Evolutionary conservation across 2,329 filamentous ascomycete species (phyloP), one percentile per base, ranked within the genome.

Genomic region (Aspergillus quadricinctus): DNA sequence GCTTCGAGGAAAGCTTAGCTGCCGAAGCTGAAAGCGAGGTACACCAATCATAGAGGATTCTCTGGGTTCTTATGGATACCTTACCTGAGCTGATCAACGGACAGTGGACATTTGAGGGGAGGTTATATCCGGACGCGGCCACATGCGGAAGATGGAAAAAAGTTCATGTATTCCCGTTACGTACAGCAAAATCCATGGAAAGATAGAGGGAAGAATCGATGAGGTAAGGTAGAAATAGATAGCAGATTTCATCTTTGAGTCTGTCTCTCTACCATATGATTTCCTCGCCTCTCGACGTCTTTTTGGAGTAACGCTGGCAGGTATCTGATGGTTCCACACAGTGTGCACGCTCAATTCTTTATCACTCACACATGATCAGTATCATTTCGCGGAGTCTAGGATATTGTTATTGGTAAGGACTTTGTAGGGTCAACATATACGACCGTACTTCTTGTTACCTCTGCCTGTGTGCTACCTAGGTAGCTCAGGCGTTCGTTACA

Each of bases 1-100:
- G 28, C 53, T 46, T 46, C 49, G 49, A 48, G 45, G 21, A 27
- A 52, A 55, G 45, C 53, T 50, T 49, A 31, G 29, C 41, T 48
- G 50, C 55, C 53, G 57, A 50, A 52, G 35, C 45, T 31, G 31
- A 17, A 27, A 45, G 14, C 28, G 19, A 56, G 54, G 31, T 19
- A 46, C 21, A 49, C 35, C 4, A 23, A 31, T 52, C 50, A 58
- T 58, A 50, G 31, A 28, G n/a, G 29, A 55, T 31, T 17, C 29
- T 10, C 43, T 14, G 4, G 21, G 8, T 25, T 25, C 43, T 27
- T 23, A 23, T 46, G 21, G 11, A 25, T 21, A 14, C 11, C 19
- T 21, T 46, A 23, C 11, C 19, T 50, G 49, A 17, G 23, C 14
- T 14, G 31, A 37, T 37, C 31, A 37, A 50, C 19, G 43, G 17